phyloP scores from a whole-genome alignment of 805 yeast species.

The Starmerella geochares region DNA sequence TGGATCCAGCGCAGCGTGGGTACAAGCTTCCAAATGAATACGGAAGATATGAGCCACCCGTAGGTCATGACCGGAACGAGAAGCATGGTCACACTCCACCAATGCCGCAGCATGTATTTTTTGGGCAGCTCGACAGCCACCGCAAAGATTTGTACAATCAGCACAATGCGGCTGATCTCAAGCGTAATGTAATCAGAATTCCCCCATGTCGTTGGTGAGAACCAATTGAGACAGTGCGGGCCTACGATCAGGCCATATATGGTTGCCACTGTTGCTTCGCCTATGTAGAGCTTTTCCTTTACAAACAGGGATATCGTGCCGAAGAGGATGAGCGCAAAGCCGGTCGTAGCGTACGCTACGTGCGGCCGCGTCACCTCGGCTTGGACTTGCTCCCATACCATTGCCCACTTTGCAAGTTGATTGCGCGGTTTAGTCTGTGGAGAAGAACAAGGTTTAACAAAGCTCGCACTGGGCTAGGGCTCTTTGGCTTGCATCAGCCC shows the following conservation, averaged over 20 bases:
- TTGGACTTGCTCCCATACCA: constrained; percentile 26
- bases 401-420: neutral
- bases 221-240: constrained; percentile 77
- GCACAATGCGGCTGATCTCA: constrained; percentile 71
- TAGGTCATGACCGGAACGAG: constrained; percentile 79
- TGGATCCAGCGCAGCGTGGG: constrained; percentile 64
- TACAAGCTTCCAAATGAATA: constrained; percentile 66
- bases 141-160: constrained; percentile 83
- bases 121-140: constrained; percentile 90
- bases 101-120: constrained; percentile 75
- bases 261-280: constrained; percentile 85
- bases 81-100: constrained; percentile 63
- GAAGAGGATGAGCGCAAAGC: constrained; percentile 70
- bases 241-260: constrained; percentile 80
- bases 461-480: neutral
- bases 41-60: constrained; percentile 79
- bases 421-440: neutral
- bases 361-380: constrained; percentile 53
- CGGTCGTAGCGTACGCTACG: constrained; percentile 77
- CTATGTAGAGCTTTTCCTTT: constrained; percentile 74
- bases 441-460: neutral
- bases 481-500: neutral
- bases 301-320: constrained; percentile 71
- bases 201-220: constrained; percentile 76
- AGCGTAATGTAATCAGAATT: constrained; percentile 70